Evolutionary conservation across 2,329 filamentous ascomycete species (phyloP).

Genomic region (Trichoderma asperellum): DNA sequence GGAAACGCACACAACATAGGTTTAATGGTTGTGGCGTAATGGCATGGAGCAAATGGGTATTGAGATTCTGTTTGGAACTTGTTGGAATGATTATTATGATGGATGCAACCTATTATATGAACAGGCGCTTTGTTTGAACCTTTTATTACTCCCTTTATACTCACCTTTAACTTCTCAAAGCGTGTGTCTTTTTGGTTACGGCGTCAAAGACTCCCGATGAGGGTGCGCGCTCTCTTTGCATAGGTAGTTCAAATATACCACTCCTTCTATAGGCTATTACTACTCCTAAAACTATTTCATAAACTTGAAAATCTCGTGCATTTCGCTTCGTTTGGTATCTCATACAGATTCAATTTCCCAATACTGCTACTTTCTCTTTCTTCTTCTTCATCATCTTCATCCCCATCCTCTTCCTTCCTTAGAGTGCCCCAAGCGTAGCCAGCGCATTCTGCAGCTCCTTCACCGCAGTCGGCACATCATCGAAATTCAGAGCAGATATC

Average conservation of each 20-base stretch:
- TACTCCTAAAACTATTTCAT: not conserved
- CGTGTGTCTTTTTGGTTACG: not conserved
- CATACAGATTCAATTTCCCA: slow-evolving; percentile 1
- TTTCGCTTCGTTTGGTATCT: slow-evolving; percentile 13
- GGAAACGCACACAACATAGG: slow-evolving; percentile 28
- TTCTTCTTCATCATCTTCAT: no score
- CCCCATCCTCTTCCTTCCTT: not conserved
- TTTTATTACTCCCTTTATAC: not conserved
- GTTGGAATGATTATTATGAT: slow-evolving; percentile 26
- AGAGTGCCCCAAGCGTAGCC: slow-evolving; percentile 64
- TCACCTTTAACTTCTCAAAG: not conserved
- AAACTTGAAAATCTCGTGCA: not conserved
- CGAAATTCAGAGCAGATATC: slow-evolving; percentile 94
- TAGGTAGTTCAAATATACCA: slow-evolving; percentile 11
- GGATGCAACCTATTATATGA: slow-evolving; percentile 17
- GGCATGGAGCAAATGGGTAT: slow-evolving; percentile 16
- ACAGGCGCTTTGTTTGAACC: slow-evolving; percentile 14
- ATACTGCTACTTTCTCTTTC: not conserved
- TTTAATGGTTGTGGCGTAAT: slow-evolving; percentile 31
- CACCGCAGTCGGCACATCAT: slow-evolving; percentile 89
- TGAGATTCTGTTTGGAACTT: not conserved
- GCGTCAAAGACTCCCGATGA: not conserved
- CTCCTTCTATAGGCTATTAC: slow-evolving; percentile 18
- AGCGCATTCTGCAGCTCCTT: slow-evolving; percentile 80
- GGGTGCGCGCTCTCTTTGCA: slow-evolving; percentile 11